phyloP scores from a whole-genome alignment of 2,329 filamentous ascomycete genomes.

The Diaporthe destruens region DNA sequence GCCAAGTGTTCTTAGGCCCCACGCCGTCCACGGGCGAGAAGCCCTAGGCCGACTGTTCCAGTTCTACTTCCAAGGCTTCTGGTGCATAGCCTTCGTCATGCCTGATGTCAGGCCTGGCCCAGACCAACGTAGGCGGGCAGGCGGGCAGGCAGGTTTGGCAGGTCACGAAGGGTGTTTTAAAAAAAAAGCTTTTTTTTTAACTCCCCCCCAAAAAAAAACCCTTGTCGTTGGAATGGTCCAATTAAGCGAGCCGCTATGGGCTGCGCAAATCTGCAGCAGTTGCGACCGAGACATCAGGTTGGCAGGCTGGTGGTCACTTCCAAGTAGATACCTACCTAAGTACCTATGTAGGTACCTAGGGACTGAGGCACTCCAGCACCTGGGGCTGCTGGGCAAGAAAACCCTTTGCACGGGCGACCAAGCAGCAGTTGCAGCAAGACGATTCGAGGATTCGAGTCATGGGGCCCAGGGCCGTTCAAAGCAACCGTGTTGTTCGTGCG shows the following conservation, averaged over 20 bases:
- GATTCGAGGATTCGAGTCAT: conserved; percentile 32
- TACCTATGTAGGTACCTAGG: not conserved
- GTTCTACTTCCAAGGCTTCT: conserved; percentile 20
- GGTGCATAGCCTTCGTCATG: conserved; percentile 23
- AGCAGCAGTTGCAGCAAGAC: not conserved
- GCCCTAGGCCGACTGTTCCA: not conserved
- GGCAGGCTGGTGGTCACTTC: not conserved
- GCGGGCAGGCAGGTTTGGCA: not conserved
- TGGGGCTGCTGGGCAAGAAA: not conserved
- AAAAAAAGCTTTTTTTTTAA: conserved; percentile 29
- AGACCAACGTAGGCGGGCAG: not conserved
- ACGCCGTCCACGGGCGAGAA: conserved; percentile 15
- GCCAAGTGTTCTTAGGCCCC: not conserved
- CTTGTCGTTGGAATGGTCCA: conserved; percentile 8
- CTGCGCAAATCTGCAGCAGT: conserved; percentile 6
- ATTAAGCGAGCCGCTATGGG: conserved; percentile 16
- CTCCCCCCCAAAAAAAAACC: not conserved
- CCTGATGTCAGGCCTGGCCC: conserved; percentile 22
- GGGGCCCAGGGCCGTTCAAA: conserved; percentile 12
- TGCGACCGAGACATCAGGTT: conserved; percentile 4
- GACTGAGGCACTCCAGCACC: not conserved
- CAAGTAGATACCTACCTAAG: too few relatives aligned
- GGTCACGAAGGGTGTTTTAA: not conserved
- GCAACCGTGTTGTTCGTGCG: conserved; percentile 4
- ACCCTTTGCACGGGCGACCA: conserved; percentile 10